Conservation (phyloP, 176 grass and related monocot species). For the Oryza glaberrima region DNA sequence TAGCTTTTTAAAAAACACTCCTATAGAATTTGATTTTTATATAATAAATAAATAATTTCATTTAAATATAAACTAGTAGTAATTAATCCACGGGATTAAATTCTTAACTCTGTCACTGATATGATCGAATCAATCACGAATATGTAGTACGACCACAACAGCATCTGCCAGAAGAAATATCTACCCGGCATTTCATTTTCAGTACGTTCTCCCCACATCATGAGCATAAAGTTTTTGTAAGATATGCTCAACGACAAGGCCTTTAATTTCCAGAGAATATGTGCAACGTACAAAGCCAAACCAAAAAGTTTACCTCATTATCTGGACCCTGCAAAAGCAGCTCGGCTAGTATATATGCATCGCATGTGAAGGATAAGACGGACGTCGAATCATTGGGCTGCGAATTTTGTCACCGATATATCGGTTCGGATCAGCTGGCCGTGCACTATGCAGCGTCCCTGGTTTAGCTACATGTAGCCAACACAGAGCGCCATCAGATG, state of each 20-base stretch:
- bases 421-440: not conserved
- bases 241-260: constrained; percentile 19
- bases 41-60: too few relatives aligned
- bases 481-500: constrained; percentile 39
- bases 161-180: constrained; percentile 24
- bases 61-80: too few relatives aligned
- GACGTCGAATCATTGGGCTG: constrained; percentile 31
- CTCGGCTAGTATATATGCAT: constrained; percentile 9
- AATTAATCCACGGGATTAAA: too few relatives aligned
- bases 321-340: constrained; percentile 31
- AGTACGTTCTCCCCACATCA: not conserved
- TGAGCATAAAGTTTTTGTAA: constrained; percentile 19
- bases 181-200: not conserved
- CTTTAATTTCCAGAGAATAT: constrained; percentile 2
- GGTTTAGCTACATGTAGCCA: constrained; percentile 35
- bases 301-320: not conserved
- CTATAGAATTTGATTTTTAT: too few relatives aligned
- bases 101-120: too few relatives aligned
- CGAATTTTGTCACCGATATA: not conserved
- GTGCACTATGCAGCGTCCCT: not conserved
- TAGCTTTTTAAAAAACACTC: too few relatives aligned
- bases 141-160: not conserved
- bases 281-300: not conserved
- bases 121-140: not conserved
- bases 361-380: constrained; percentile 41